These are phyloP conservation scores for Hemileccinum rubropunctum DNA, from an alignment of 768 basidiomycete genomes.

Conservation along the genomic window DNA sequence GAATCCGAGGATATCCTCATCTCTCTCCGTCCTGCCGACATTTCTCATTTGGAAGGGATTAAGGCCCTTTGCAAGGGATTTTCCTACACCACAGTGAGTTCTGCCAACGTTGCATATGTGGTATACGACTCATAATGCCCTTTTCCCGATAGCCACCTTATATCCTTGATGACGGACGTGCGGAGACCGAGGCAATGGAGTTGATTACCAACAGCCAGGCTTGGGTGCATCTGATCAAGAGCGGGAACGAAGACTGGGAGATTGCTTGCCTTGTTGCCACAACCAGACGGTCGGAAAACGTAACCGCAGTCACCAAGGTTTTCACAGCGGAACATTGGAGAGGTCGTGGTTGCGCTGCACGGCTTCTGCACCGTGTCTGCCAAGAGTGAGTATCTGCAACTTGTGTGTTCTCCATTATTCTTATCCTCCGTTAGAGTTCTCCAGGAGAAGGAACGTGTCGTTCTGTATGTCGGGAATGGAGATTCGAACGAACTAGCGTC, in stretches of 20 bases:
- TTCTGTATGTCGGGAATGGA: conserved; percentile 67
- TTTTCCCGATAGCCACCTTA: conserved; percentile 51
- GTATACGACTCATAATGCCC: background rate
- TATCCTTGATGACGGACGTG: conserved; percentile 38
- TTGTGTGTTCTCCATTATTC: background rate
- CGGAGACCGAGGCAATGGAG: conserved; percentile 48
- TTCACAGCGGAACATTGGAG: conserved; percentile 57
- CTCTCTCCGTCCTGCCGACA: conserved; percentile 33
- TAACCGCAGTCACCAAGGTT: conserved; percentile 72
- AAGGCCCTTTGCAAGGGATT: conserved; percentile 55
- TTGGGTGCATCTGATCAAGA: conserved; percentile 59
- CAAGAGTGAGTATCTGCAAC: conserved; percentile 40
- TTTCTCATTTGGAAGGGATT: conserved; percentile 33
- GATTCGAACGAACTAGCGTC: conserved; percentile 37
- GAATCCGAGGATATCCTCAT: conserved; percentile 18
- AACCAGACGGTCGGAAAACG: conserved; percentile 54
- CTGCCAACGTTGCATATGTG: background rate
- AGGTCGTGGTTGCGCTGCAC: conserved; percentile 54
- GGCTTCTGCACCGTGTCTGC: conserved; percentile 58
- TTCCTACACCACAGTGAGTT: conserved; percentile 54
- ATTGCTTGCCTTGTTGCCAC: conserved; percentile 68
- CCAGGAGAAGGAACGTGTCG: conserved; percentile 44
- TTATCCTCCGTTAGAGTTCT: conserved; percentile 31
- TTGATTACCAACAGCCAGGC: conserved; percentile 47
- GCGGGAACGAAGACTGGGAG: conserved; percentile 25